These are phyloP conservation scores for barley (Hordeum vulgare) DNA, from an alignment of 176 grass and related monocot genomes.

Conservation along the genomic window MorexV3_pseudomolecules_assembly NC_058519.1:201254833-201255332, in stretches of 20 bases:
- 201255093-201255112: not conserved
- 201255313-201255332: not conserved
- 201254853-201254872: too few species aligned
- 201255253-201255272: not conserved
- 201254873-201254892: too few species aligned
- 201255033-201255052: not conserved
- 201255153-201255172: rapidly evolving
- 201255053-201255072: not conserved
- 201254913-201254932: too few species aligned
- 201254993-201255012: too few species aligned
- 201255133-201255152: not conserved
- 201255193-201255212: not conserved
- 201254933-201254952: too few species aligned
- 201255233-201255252: not conserved
- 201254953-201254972: too few species aligned
- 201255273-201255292: not conserved
- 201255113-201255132: not conserved
- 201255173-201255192: not conserved
- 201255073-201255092: not conserved
- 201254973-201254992: too few species aligned
- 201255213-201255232: not conserved
- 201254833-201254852: too few species aligned
- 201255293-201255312: not conserved
- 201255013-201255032: too few species aligned
- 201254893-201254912: too few species aligned